These are phyloP conservation scores for Gynostemma pentaphyllum DNA, from an alignment of 306 rosid genomes.

Conservation along the genomic window DNA sequence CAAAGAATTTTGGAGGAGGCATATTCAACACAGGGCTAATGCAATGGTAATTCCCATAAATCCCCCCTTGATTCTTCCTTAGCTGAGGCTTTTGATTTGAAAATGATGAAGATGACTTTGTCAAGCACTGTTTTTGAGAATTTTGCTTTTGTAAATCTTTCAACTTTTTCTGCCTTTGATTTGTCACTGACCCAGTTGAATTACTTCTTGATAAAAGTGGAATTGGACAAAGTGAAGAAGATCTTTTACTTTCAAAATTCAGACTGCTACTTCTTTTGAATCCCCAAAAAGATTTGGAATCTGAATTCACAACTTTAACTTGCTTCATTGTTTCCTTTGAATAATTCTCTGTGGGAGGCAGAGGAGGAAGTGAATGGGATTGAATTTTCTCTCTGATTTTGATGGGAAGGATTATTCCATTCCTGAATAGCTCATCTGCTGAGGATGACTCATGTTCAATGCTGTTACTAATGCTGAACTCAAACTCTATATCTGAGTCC, in stretches of 20 bases:
- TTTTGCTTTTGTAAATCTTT: conserved; percentile 20
- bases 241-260: conserved; percentile 45
- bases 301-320: conserved; percentile 14
- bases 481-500: conserved; percentile 63
- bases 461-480: conserved; percentile 39
- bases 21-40: conserved; percentile 63
- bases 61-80: conserved; percentile 50
- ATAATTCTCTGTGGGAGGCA: conserved; percentile 12
- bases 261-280: conserved; percentile 79
- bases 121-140: conserved; percentile 26
- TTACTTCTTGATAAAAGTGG: conserved; percentile 67
- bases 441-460: conserved; percentile 37
- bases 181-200: conserved; percentile 57
- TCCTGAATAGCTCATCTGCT: conserved; percentile 84
- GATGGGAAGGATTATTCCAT: conserved; percentile 65
- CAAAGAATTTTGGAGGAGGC: conserved; percentile 70
- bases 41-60: conserved; percentile 39
- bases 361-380: conserved; percentile 38
- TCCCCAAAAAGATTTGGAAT: conserved; percentile 74
- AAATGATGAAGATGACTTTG: conserved; percentile 20
- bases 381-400: conserved; percentile 22
- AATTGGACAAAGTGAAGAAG: conserved; percentile 26
- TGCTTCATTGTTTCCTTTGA: conserved; percentile 30
- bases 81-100: conserved; percentile 36
- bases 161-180: conserved; percentile 30